These are phyloP conservation scores for Talaromyces stipitatus DNA, from an alignment of 495 filamentous ascomycete species.

Conservation along the genomic window DNA sequence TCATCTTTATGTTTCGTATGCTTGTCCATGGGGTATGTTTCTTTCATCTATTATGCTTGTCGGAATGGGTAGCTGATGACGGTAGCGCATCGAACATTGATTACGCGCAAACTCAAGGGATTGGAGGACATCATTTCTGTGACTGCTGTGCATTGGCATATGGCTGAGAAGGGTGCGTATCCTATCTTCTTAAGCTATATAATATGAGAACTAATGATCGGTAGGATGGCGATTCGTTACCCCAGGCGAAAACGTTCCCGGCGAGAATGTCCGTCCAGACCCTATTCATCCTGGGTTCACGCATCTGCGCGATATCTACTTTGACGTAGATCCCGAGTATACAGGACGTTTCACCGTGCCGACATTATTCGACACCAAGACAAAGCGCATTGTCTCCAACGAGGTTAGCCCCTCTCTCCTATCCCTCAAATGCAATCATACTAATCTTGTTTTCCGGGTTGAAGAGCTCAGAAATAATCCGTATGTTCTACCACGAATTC, in stretches of 20 bases:
- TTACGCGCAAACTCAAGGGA: slow-evolving; percentile 59
- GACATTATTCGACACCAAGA: slow-evolving; percentile 56
- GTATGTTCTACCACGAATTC: slow-evolving; percentile 68
- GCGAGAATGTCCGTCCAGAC: slow-evolving; percentile 46
- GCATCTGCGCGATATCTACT: slow-evolving; percentile 54
- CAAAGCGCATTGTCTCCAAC: slow-evolving; percentile 47
- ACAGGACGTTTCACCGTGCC: slow-evolving; percentile 55
- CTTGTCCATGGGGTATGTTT: slow-evolving; percentile 59
- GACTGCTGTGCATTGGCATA: slow-evolving; percentile 63
- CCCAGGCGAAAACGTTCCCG: slow-evolving; percentile 52
- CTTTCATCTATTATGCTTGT: neutral
- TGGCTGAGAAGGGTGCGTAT: slow-evolving; percentile 49
- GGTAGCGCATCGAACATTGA: slow-evolving; percentile 49
- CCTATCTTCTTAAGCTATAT: neutral
- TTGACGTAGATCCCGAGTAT: slow-evolving; percentile 52
- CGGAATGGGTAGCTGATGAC: slow-evolving; percentile 4
- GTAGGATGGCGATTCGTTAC: slow-evolving; percentile 77
- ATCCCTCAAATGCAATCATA: neutral
- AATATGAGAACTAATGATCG: neutral
- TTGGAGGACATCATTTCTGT: slow-evolving; percentile 58
- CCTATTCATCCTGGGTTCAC: slow-evolving; percentile 45
- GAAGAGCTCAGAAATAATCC: slow-evolving; percentile 52
- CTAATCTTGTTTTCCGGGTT: neutral
- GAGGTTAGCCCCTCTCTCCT: slow-evolving; percentile 26
- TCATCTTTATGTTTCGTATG: slow-evolving; percentile 68